Percentiles rank a stretch among this genome's conserved stretches.
Evolutionary conservation across 371 early-diverging fungal species (phyloP).

Genomic region (Mucor circinelloides): DNA sequence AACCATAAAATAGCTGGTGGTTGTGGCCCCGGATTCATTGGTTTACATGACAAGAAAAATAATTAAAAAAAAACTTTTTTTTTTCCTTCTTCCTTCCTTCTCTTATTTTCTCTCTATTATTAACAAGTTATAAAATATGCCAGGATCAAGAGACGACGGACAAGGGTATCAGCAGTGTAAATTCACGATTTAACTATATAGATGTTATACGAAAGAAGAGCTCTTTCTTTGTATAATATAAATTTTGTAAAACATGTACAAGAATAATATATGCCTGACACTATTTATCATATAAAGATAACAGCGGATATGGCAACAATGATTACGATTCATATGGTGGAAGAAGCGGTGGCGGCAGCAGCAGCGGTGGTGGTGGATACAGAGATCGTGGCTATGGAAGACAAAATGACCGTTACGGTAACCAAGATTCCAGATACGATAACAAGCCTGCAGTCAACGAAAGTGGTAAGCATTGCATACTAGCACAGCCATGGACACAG

Average conservation of each 20-base stretch:
- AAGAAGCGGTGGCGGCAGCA: constrained; percentile 1
- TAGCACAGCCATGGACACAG: not conserved
- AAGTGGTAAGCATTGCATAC: constrained; percentile 5
- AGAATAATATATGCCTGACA: not conserved
- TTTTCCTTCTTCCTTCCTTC: not conserved
- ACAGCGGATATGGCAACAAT: constrained; percentile 9
- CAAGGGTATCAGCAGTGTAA: constrained; percentile 23
- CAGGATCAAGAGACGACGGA: constrained; percentile 23
- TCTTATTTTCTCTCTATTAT: not conserved
- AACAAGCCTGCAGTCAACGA: constrained; percentile 10
- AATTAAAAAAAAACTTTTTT: constrained; percentile 3
- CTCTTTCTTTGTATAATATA: not conserved
- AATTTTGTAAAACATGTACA: not conserved
- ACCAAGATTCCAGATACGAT: constrained; percentile 10
- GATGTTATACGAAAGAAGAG: not conserved
- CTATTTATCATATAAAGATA: constrained; percentile 7
- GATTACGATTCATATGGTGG: constrained; percentile 4
- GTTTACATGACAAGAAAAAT: not conserved
- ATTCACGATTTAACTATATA: not conserved
- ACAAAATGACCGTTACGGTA: constrained; percentile 7
- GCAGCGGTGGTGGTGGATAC: constrained; percentile 5
- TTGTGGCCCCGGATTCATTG: constrained; percentile 2
- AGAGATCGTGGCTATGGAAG: constrained; percentile 19
- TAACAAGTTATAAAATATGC: constrained; percentile 3
- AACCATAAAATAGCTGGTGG: not conserved